Evolutionary conservation across 1,284 basidiomycete genomes (phyloP), one percentile per base, ranked within the genome.

Genomic region (Athelia psychrophila): DNA sequence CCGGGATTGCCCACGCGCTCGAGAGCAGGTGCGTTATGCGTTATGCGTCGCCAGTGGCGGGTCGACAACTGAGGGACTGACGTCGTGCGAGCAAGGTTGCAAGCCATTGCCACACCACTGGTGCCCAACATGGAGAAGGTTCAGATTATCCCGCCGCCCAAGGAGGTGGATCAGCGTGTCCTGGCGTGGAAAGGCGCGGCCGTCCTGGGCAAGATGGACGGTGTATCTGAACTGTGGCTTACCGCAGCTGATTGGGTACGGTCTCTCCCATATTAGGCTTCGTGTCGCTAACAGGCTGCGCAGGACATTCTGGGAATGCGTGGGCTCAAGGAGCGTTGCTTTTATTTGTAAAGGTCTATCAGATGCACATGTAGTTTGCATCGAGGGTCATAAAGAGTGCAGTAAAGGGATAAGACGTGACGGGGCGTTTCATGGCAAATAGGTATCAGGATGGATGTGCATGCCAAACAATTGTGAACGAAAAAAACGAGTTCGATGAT

Each of bases 151-250:
- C 93, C 95, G 16, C 88, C 93, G 2, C 95, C 95, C 1, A 91
- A 95, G 63, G 93, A 95, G 54, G 86, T 98, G 53, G 95, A 98
- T 69, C 93, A 93, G 4, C 81, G 85, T 33, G 86, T 93, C 47
- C 78, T 98, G 38, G 86, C 86, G 20, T 99, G 96, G 96, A 98
- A 98, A 69, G 96, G 96, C 4, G 93, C 91, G 18, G 85, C 90
- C n/a, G 93, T 97, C 19, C 82, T 98, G 53, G 93, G 88, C 25
- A 91, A 93, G 68, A 88, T 99, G 79, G 96, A 98, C 47, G 83
- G 85, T 1, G 83, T 91, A 51, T 79, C 83, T 47, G 96, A 99
- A 61, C 72, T 98, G 57, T 98, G 96, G 94, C 77, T 98, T 44
- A 84, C 89, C 13, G 73, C 77, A 50, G 77, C 85, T 44, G 96